Base-by-base conservation (phyloP, 495 filamentous ascomycete species). In the Xylaria nigripes region DNA sequence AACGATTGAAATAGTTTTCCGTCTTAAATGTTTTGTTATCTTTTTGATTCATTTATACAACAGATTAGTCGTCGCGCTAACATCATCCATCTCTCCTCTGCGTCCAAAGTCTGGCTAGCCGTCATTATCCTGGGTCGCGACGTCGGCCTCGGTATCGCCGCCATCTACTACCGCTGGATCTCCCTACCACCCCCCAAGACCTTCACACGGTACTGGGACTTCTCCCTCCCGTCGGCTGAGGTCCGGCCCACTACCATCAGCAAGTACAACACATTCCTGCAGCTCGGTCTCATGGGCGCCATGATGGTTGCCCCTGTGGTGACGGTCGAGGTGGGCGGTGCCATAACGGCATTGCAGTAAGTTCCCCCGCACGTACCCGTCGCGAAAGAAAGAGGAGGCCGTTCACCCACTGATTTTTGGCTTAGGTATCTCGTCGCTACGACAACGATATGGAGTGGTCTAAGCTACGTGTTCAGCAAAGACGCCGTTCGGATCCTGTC, bases 151-250 rank as follows among this genome's bases (percentile, higher is more conserved):
- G 87, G 80, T n/a, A 76, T 95, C 2, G 83, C 90, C 8, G 93
- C 93, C 1, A 82, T 98, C 51, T 98, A 96, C 69, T 96, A 90
- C 64, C 84, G 93, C 32, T 98, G 88, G 81, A 93, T 95, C 45
- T 91, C 86, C 3, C 79, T 98, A 19, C 93, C 93, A 1, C 83
- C 86, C 0, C 93, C 93, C 5, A 96, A 96, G 69, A 97, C 93
- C 0, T 86, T 95, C 69, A 70, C 76, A 13, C 75, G 93, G n/a
- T 98, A 96, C 67, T 98, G 94, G 94, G 94, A 98, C 66, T 97
- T 97, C 61, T 87, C 84, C 10, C 79, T 98, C 16, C 93, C 93
- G 0, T 87, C 82, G 43, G 93, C 93, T 1, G 93, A 97, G 68
- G 93, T 98, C 4, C 85, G 85, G 58, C 93, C 93, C 0, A 98